Base-by-base conservation (phyloP, 305 asterid species). In the Striga hermonthica region DNA sequence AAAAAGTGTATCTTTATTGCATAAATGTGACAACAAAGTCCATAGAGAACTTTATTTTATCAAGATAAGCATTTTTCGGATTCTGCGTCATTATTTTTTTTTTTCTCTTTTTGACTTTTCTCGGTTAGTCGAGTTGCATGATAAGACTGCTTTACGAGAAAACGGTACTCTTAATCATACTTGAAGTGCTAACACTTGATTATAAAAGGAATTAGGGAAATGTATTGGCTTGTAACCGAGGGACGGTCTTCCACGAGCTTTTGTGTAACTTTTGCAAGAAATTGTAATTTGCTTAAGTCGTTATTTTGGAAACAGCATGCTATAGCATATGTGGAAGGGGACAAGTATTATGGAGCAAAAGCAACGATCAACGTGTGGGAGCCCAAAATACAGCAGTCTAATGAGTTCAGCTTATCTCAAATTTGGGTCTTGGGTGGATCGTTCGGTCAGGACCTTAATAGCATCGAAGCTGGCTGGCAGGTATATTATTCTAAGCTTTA, bases 391-490 rank as follows among this genome's bases (percentile, higher is more conserved):
- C 96, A 88, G 67, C 96, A 86, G 78, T 72, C 94, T 40, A 91
- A 91, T 62, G 98, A 91, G 83, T 88, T 91, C 81, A 91, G 98
- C 78, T 76, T 88, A 75, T 88, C 98, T 53, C 98, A 91, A 73
- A 83, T 91, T 68, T 91, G 98, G 98, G 83, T 91, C 49, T 70
- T 89, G 57, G 94, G 97, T 38, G 97, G 97, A 71, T 87, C 93
- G 49, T 87, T 87, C 58, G 97, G 97, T 31, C 82, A 89, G 80
- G 95, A 87, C 76, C 95, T 89, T 50, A 89, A 89, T 79, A 89
- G 95, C 89, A 86, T 89, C 67, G 97, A 89, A 81, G 97, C 95
- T 71, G 97, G 97, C 43, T 89, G 97, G 97, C 97, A 89, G 95
- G 97, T 89, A 75, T 38, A 54, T 58, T 43, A 56, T 59, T 35